phyloP scores from a whole-genome alignment of 2,329 filamentous ascomycete genomes.

The Trichoderma sp. region DNA sequence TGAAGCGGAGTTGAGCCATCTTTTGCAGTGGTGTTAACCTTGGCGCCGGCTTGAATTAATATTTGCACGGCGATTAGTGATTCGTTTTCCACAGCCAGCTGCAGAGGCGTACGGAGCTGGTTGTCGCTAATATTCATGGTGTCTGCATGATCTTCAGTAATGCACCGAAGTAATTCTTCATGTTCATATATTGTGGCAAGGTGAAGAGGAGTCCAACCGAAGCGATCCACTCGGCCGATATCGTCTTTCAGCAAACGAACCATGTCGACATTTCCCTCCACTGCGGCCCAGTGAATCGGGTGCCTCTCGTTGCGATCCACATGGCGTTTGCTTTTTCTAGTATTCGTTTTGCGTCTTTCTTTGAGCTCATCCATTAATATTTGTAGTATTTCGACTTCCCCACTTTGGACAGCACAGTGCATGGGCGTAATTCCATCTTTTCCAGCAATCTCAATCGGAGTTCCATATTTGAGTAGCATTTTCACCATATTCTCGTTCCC shows the following conservation, averaged over 20 bases:
- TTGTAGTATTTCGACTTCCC: background rate
- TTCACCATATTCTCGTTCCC: background rate
- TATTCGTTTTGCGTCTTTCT: background rate
- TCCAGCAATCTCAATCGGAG: background rate
- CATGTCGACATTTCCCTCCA: background rate
- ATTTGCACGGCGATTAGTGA: background rate
- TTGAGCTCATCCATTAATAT: background rate
- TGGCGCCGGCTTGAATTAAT: background rate
- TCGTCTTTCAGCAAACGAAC: background rate
- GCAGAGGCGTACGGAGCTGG: background rate
- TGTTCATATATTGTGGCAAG: background rate
- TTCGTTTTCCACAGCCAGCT: background rate
- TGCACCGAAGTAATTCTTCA: background rate
- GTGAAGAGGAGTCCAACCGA: constrained; percentile 4
- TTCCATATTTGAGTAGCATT: background rate
- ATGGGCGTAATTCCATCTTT: constrained; percentile 6
- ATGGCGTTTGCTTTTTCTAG: background rate
- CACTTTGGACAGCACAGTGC: constrained; percentile 13
- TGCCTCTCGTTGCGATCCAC: background rate
- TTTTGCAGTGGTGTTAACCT: background rate
- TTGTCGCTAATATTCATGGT: background rate
- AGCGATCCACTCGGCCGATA: background rate
- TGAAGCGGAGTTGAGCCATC: constrained; percentile 12
- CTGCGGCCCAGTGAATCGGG: constrained; percentile 19
- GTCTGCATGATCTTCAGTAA: background rate